phyloP scores from a whole-genome alignment of 2,329 filamentous ascomycete species.

The Nothophoma quercina region DNA sequence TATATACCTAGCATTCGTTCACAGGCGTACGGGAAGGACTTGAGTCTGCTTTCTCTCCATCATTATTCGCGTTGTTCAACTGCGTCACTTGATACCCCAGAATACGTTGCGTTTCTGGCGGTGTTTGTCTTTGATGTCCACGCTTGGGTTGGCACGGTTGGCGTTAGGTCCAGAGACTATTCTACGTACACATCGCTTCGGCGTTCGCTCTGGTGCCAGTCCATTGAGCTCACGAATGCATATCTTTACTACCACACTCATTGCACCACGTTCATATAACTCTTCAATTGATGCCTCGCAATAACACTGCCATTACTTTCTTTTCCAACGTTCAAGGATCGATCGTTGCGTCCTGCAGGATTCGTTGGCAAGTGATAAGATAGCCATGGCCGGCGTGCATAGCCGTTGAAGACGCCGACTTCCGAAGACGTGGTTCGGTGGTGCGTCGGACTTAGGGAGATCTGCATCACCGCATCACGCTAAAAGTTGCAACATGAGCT shows the following conservation, averaged over 20 bases:
- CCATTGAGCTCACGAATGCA: conserved; percentile 26
- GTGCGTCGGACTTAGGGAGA: conserved; percentile 5
- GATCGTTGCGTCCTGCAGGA: no score
- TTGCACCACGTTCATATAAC: no score
- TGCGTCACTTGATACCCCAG: not conserved
- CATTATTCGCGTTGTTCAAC: not conserved
- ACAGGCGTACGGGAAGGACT: conserved; percentile 20
- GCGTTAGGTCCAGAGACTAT: not conserved
- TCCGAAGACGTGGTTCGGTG: no score
- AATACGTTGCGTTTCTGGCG: not conserved
- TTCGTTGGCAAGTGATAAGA: no score
- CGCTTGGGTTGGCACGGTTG: no score
- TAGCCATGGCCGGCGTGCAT: no score
- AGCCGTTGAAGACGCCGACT: no score
- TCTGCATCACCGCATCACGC: no score
- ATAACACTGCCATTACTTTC: no score
- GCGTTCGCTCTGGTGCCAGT: conserved; percentile 21
- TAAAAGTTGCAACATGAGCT: conserved; percentile 5
- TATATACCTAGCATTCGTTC: conserved; percentile 23
- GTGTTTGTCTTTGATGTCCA: not conserved
- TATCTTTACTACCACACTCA: conserved; percentile 3
- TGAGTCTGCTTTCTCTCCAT: conserved; percentile 2
- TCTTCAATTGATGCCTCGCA: no score
- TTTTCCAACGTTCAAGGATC: no score
- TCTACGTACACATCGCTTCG: conserved; percentile 5